Conservation (phyloP, 1,139 yeast genomes). For the Kazachstania sp. region DNA sequence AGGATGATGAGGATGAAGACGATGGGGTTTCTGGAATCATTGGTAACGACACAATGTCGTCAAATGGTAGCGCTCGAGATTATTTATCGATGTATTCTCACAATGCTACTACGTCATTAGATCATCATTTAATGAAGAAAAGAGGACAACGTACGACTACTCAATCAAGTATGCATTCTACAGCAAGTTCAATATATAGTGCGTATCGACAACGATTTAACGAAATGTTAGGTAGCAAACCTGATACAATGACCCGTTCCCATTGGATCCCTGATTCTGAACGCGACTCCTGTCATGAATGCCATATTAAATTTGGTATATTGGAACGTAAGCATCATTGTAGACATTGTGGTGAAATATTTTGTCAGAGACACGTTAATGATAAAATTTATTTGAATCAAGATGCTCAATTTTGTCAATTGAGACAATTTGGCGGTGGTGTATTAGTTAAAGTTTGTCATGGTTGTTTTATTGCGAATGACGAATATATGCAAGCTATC, state of each 20-base stretch:
- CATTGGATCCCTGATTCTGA: slow-evolving; percentile 78
- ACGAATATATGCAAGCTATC: slow-evolving; percentile 37
- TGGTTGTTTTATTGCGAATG: slow-evolving; percentile 62
- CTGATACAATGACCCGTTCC: slow-evolving; percentile 10
- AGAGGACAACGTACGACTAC: slow-evolving; percentile 2
- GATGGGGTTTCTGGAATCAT: not conserved
- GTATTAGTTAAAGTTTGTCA: slow-evolving; percentile 77
- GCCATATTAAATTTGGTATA: slow-evolving; percentile 57
- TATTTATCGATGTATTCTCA: not conserved
- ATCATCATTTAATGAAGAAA: not conserved
- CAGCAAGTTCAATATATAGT: slow-evolving; percentile 7
- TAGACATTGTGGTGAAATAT: slow-evolving; percentile 86
- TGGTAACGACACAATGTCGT: not conserved
- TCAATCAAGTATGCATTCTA: slow-evolving; percentile 9
- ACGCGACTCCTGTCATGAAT: slow-evolving; percentile 59
- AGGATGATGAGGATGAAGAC: not conserved
- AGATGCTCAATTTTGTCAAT: slow-evolving; percentile 47
- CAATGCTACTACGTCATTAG: not conserved
- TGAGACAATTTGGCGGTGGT: slow-evolving; percentile 42
- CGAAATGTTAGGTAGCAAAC: slow-evolving; percentile 1
- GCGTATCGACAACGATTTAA: slow-evolving; percentile 6
- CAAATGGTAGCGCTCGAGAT: not conserved
- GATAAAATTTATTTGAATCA: slow-evolving; percentile 49
- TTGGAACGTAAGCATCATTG: slow-evolving; percentile 91
- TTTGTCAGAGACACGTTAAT: slow-evolving; percentile 58